Evolutionary conservation across 805 yeast genomes (phyloP), one percentile per base, ranked within the genome.

Genomic region (Lachancea waltii): DNA sequence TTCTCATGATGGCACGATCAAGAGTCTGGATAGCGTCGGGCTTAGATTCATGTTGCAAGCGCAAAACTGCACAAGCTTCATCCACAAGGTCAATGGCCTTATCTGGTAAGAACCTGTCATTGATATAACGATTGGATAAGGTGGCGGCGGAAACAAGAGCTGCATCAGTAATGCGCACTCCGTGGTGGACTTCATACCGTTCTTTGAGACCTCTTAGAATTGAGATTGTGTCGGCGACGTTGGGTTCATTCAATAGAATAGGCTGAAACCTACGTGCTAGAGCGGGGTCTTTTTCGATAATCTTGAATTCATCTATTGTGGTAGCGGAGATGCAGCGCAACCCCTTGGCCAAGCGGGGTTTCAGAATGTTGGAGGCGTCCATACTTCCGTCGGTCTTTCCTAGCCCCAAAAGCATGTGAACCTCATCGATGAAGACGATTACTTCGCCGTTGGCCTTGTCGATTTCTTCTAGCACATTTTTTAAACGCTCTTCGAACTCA

Each of bases 311-410:
- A 46, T 90, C 97, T 35, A 85, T 68, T 1, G 98, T 90, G 1
- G 98, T 90, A 1, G 98, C 98, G 44, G 97, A 95, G 54, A 95
- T 85, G 62, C 95, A 85, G 47, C 95, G 90, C 40, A 90, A 70
- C 1, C 97, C 97, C 56, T 95, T 77, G 1, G 97, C 96, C 40
- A 90, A 68, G 7, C 90, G 92, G 0, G 98, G 98, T 58, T 90
- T 90, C 54, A 90, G 70, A 48, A 92, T 66, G 56, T 90, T 92
- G 1, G 95, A 82, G 1, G 97, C 97, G 62, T 92, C 97, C 59
- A 92, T 89, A 3, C 95, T 77, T 3, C 97, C 98, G 54, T 90
- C 96, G 18, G 86, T 78, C 59, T 87, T 86, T 45, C 97, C 97
- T 28, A 89, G 68, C 0, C 97, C 97, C 63, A 89, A 69, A 38